Conservation (phyloP, 1,284 basidiomycete genomes). For the Anthracocystis setariae region DNA sequence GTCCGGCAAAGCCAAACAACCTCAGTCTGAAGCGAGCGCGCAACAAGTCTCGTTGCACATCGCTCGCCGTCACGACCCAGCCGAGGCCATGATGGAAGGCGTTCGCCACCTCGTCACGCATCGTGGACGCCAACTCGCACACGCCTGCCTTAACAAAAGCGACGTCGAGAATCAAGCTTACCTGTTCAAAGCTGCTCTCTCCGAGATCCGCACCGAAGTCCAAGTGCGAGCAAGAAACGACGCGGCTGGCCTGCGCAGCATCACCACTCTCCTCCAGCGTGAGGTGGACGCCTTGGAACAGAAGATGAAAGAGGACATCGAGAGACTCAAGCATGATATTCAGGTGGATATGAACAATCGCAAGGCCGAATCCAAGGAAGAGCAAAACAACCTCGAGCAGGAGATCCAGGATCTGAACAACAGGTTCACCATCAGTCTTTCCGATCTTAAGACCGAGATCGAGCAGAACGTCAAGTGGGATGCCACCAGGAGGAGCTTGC, state of each 20-base stretch:
- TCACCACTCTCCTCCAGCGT: constrained; percentile 80
- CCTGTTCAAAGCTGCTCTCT: constrained; percentile 90
- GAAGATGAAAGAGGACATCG: constrained; percentile 93
- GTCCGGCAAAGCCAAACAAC: constrained; percentile 21
- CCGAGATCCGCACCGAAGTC: constrained; percentile 88
- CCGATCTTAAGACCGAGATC: constrained; percentile 66
- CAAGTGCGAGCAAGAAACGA: constrained; percentile 86
- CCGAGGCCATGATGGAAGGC: constrained; percentile 79
- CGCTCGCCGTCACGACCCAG: constrained; percentile 59
- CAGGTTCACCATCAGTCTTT: constrained; percentile 66
- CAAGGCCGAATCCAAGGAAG: constrained; percentile 90
- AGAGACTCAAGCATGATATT: constrained; percentile 89
- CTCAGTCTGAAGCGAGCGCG: constrained; percentile 10
- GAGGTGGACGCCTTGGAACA: constrained; percentile 88
- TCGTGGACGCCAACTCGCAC: constrained; percentile 78
- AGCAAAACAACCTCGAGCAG: constrained; percentile 86
- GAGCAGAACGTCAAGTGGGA: constrained; percentile 68
- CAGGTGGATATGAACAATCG: constrained; percentile 95
- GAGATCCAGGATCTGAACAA: constrained; percentile 78
- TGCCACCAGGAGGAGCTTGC: constrained; percentile 61
- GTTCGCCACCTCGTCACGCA: constrained; percentile 82
- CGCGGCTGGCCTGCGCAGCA: constrained; percentile 79
- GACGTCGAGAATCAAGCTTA: constrained; percentile 84
- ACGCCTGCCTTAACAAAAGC: constrained; percentile 80
- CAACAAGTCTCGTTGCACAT: constrained; percentile 29